These are phyloP conservation scores for Pulveroboletus frians DNA, from an alignment of 768 basidiomycete species.

Conservation along the genomic window DNA sequence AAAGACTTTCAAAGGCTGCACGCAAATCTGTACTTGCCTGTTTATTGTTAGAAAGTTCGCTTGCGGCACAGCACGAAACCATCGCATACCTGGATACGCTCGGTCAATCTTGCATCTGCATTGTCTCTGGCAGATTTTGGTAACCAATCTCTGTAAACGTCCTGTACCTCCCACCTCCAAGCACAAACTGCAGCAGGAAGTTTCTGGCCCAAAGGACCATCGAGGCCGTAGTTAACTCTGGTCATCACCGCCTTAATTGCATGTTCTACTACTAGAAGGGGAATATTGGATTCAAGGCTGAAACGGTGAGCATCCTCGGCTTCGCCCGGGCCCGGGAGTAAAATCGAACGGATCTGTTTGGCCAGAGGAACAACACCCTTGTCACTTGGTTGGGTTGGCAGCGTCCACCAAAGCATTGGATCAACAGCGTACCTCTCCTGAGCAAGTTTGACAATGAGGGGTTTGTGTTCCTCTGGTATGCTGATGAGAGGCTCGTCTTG, in stretches of 20 bases:
- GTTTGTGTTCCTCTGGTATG: slow-evolving; percentile 65
- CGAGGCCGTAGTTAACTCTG: slow-evolving; percentile 80
- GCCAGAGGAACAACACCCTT: slow-evolving; percentile 58
- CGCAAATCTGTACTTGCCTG: slow-evolving; percentile 60
- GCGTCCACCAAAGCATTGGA: background rate
- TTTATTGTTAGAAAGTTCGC: background rate
- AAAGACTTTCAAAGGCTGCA: slow-evolving; percentile 49
- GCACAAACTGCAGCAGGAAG: slow-evolving; percentile 59
- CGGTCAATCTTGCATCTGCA: slow-evolving; percentile 53
- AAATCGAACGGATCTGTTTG: slow-evolving; percentile 63
- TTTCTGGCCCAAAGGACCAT: slow-evolving; percentile 45
- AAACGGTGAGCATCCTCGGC: slow-evolving; percentile 36
- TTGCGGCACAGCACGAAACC: background rate
- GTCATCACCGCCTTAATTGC: slow-evolving; percentile 58
- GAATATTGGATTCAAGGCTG: slow-evolving; percentile 37
- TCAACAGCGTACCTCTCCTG: slow-evolving; percentile 68
- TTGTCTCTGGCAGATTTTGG: slow-evolving; percentile 63
- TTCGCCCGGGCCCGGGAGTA: slow-evolving; percentile 62
- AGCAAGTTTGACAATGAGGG: slow-evolving; percentile 74
- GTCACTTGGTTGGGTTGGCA: slow-evolving; percentile 47
- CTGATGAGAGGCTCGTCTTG: slow-evolving; percentile 45
- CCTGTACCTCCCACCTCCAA: slow-evolving; percentile 86
- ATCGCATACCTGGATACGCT: slow-evolving; percentile 56
- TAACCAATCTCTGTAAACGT: slow-evolving; percentile 53
- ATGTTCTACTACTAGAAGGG: slow-evolving; percentile 49